Base-by-base conservation (phyloP, 176 grass and related monocot genomes). In the Oryza officinalis region DNA sequence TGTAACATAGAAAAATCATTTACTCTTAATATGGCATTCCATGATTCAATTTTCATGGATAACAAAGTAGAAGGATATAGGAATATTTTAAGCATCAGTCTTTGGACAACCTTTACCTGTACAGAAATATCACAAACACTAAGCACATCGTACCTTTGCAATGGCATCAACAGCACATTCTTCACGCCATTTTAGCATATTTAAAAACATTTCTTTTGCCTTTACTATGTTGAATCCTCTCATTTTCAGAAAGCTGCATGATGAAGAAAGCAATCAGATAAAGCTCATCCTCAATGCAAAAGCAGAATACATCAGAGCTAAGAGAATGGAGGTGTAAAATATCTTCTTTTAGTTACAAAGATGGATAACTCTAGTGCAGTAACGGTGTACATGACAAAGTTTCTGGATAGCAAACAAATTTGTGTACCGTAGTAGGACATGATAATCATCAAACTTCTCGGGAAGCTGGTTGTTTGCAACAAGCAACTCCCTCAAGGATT, bases 131-230 rank as follows among this genome's bases (percentile, higher is more conserved):
- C 78, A 63, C 32, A 84, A 69, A 84, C 8, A 44, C 70, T 69
- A 82, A 54, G 18, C 30, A 77, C 69, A n/a, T 20, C 65, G 61
- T 91, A 94, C 96, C 75, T 90, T 95, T 75, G 91, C 84, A 69
- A 98, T 89, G 59, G 74, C 27, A 83, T 98, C 96, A 63, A 95
- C 80, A 60, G 68, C 86, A 85, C 52, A 93, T 50, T 93, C 91
- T 88, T 90, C 91, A 82, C 96, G 93, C 96, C 96, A 98, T 83
- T 98, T 95, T 35, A 98, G 74, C 96, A 98, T 98, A 90, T 88
- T 95, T 74, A 95, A 35, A 47, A 98, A 98, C 91, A 95, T 93
- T 18, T 88, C 89, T 78, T 95, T 94, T 86, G 96, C 85, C 75
- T 95, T 88, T 65, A 54, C 15, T 76, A 92, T 27, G 77, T 95